Percentiles rank a stretch among this genome's conserved stretches.
phyloP scores from a whole-genome alignment of 345 rosid species.

The Hibiscus syriacus region DNA sequence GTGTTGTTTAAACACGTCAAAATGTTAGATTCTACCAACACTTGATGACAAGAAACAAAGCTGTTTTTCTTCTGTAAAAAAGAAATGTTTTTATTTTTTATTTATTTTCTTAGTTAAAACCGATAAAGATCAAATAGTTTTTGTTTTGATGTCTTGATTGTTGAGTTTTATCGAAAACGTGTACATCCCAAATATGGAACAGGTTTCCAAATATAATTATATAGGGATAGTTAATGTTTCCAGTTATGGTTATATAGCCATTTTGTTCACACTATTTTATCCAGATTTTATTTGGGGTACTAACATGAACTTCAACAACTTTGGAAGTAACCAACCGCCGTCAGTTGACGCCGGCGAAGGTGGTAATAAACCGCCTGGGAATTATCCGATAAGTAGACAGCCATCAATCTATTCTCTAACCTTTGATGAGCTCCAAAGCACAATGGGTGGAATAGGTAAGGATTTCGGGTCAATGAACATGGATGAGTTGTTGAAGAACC shows the following conservation, averaged over 20 bases:
- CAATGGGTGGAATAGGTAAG: conserved; percentile 55
- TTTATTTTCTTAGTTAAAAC: too few species aligned
- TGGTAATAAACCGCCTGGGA: conserved; percentile 35
- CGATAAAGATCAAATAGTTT: too few species aligned
- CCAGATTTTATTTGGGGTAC: conserved; percentile 30
- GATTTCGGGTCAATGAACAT: conserved; percentile 98
- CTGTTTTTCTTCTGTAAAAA: too few species aligned
- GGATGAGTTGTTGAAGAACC: conserved; percentile 80
- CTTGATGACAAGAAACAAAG: too few species aligned
- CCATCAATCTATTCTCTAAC: conserved; percentile 76
- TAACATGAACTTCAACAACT: conserved; percentile 56
- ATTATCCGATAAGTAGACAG: conserved; percentile 45
- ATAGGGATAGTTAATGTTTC: background rate
- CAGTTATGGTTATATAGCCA: background rate
- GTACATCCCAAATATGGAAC: too few species aligned
- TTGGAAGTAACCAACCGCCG: conserved; percentile 29
- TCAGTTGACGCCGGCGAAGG: conserved; percentile 14
- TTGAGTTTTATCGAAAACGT: too few species aligned
- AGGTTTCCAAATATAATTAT: too few species aligned
- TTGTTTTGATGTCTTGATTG: too few species aligned
- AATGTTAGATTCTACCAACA: too few species aligned
- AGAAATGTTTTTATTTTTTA: too few species aligned
- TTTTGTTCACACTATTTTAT: background rate
- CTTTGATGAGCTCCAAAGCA: conserved; percentile 83
- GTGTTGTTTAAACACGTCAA: too few species aligned